Percentiles rank a stretch among this genome's conserved stretches.
Conservation (phyloP, 768 basidiomycete species). For the Kwoniella newhampshirensis region DNA sequence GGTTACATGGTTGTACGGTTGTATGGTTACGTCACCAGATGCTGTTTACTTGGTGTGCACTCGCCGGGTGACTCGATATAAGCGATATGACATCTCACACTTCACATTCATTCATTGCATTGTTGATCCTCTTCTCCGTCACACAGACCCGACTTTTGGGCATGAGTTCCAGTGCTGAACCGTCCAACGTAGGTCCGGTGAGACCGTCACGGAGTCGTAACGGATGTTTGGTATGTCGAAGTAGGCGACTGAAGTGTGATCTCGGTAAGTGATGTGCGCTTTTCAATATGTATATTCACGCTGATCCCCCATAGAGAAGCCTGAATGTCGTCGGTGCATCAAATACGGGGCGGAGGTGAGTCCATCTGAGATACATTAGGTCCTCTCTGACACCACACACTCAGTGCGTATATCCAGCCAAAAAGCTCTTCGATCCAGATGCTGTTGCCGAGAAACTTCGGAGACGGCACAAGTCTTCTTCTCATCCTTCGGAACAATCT, state of each 20-base stretch:
- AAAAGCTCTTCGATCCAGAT: slow-evolving; percentile 28
- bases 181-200: no score
- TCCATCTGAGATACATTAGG: not conserved
- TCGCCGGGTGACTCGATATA: no score
- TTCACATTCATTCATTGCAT: no score
- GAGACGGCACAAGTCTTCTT: slow-evolving; percentile 11
- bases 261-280: slow-evolving; percentile 18
- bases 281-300: no score
- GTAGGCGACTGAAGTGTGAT: slow-evolving; percentile 18
- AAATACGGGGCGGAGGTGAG: slow-evolving; percentile 21
- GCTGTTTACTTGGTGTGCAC: no score
- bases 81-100: no score
- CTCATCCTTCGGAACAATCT: not conserved
- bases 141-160: no score
- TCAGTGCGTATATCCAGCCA: slow-evolving; percentile 31
- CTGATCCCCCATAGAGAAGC: slow-evolving; percentile 3
- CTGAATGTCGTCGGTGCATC: slow-evolving; percentile 18
- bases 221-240: slow-evolving; percentile 18
- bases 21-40: no score
- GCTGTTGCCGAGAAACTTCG: slow-evolving; percentile 15
- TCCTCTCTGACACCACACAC: no score
- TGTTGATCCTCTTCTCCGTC: no score
- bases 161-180: no score
- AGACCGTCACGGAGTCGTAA: slow-evolving; percentile 14
- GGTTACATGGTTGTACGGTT: no score